Evolutionary conservation across 108 stramenopile genomes (phyloP).

Genomic region (Cyclotella kingstonii): DNA sequence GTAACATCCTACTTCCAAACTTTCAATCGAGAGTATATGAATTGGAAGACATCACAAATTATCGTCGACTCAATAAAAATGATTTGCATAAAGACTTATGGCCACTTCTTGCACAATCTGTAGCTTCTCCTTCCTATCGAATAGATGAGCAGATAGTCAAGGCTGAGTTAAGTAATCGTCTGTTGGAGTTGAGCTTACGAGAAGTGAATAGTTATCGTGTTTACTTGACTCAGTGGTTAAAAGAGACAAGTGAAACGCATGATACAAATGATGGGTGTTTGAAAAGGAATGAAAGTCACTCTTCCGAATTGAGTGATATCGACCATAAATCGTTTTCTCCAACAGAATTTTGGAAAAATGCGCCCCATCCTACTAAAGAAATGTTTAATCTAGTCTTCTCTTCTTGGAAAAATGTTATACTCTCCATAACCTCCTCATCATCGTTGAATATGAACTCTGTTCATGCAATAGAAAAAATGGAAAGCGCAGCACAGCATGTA

Average conservation of each 20-base stretch:
- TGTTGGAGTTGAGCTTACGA: conserved; percentile 30
- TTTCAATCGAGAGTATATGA: conserved; percentile 16
- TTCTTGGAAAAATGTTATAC: conserved; percentile 34
- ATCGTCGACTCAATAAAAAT: conserved; percentile 5
- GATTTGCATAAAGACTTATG: conserved; percentile 26
- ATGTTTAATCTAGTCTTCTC: conserved; percentile 32
- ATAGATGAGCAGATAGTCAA: conserved; percentile 1
- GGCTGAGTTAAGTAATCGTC: conserved; percentile 17
- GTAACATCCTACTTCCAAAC: background rate
- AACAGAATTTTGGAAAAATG: conserved; percentile 27
- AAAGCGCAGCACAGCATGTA: conserved; percentile 16
- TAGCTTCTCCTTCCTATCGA: background rate
- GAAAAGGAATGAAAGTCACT: background rate
- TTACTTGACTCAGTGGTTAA: background rate
- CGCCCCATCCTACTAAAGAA: conserved; percentile 38
- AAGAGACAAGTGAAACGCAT: background rate
- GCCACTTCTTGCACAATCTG: conserved; percentile 28
- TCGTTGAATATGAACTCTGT: conserved; percentile 5
- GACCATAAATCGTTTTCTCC: conserved; percentile 23
- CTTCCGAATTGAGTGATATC: background rate
- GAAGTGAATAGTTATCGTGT: conserved; percentile 25
- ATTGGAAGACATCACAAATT: conserved; percentile 14
- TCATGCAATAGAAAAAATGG: conserved; percentile 15
- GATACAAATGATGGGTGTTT: background rate
- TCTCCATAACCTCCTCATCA: conserved; percentile 16